Evolutionary conservation across 805 yeast genomes (phyloP).

Genomic region (Hanseniaspora valbyensis): DNA sequence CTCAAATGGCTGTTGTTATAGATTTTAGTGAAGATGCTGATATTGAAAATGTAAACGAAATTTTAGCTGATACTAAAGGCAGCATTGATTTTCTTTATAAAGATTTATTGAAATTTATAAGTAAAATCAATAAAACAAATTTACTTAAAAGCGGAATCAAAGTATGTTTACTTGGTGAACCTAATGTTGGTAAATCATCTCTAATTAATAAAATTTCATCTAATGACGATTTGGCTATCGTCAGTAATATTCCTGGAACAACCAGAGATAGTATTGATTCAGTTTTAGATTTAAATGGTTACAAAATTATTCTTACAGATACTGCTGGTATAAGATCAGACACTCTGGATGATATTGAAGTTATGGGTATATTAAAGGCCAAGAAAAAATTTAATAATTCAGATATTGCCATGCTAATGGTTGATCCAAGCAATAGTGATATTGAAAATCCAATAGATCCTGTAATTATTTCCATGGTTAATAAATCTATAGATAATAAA

Average conservation of each 20-base stretch:
- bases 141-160: slow-evolving; percentile 62
- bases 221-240: slow-evolving; percentile 75
- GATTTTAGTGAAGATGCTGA: slow-evolving; percentile 95
- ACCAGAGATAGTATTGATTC: slow-evolving; percentile 82
- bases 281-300: slow-evolving; percentile 71
- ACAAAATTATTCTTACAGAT: slow-evolving; percentile 73
- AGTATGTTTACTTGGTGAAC: slow-evolving; percentile 72
- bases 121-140: slow-evolving; percentile 45
- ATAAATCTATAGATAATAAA: slow-evolving; percentile 22
- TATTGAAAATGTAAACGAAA: slow-evolving; percentile 47
- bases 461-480: slow-evolving; percentile 15
- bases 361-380: slow-evolving; percentile 75
- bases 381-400: slow-evolving; percentile 45
- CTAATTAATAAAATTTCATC: slow-evolving; percentile 58
- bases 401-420: slow-evolving; percentile 59
- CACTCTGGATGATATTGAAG: slow-evolving; percentile 49
- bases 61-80: slow-evolving; percentile 41
- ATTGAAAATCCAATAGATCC: slow-evolving; percentile 31
- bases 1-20: slow-evolving; percentile 72
- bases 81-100: slow-evolving; percentile 34
- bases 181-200: slow-evolving; percentile 94
- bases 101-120: slow-evolving; percentile 36
- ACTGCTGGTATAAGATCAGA: slow-evolving; percentile 77
- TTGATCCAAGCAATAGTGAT: slow-evolving; percentile 25
- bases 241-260: slow-evolving; percentile 85